Base-by-base conservation (phyloP, 805 yeast species). In the Kuraishia molischiana region DNA sequence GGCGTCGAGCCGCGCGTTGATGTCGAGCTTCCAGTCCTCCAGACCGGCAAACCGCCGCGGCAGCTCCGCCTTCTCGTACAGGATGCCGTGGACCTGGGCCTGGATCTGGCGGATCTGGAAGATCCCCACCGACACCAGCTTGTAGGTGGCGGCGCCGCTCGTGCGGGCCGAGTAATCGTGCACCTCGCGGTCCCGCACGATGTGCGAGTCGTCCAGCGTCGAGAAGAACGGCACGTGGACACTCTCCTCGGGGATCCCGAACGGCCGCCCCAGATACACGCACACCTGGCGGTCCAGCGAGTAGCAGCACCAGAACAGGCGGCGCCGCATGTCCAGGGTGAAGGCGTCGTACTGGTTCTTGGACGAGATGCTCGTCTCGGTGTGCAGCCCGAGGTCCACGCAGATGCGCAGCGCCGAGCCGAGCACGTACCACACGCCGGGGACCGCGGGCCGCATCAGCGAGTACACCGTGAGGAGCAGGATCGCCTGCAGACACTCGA, bases 371-470 rank as follows among this genome's bases (percentile, higher is more conserved):
- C 47, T 37, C n/a, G 50, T 41, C 49, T 86, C 95, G 28, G 77
- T 74, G 55, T 87, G 96, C 5, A 87, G 62, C 1, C 95, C 95
- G 42, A 87, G 56, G 56, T 87, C 96, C 21, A 86, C 85, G 47
- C 90, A 78, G 36, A 85, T 57, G 42, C 96, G 67, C 36, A 85
- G 57, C 0, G 90, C 87, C 2, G 85, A 74, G 0, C 95, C 95
- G 44, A 85, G 61, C 3, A 83, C 75, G 53, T 85, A 85, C 97
- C 97, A 87, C n/a, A 85, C 85, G 3, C 95, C 92, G 0, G 95
- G 95, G 11, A 74, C 74, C 1, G 90, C 79, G 0, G 96, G 96
- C 40, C 95, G 68, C 95, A 87, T 85, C 24, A 81, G 67, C 1
- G 94, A 76, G 52, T 82, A 87, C 4, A 79, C 52, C 0, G 90